Conservation (phyloP, 2,329 filamentous ascomycete genomes). For the Aspergillus terreus region DNA sequence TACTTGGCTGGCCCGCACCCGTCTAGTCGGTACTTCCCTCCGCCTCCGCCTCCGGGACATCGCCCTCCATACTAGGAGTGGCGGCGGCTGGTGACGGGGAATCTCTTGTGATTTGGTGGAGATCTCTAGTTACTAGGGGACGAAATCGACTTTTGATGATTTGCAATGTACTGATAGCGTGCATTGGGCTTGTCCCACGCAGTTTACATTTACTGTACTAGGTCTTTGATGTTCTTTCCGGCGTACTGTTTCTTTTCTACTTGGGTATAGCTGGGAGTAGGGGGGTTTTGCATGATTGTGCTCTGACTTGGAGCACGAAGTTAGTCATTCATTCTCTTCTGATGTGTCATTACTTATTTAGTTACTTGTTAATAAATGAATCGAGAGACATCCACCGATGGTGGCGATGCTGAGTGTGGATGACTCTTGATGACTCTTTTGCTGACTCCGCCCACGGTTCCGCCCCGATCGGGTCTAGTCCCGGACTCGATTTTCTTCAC, state of each 20-base stretch:
- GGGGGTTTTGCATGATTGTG: neutral
- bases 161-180: no score
- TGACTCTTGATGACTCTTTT: conserved; percentile 16
- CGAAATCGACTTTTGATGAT: neutral
- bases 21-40: conserved; percentile 21
- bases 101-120: neutral
- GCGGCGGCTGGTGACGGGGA: neutral
- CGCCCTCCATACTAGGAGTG: conserved; percentile 16
- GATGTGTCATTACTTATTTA: neutral
- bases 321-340: neutral
- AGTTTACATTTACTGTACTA: neutral
- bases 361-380: neutral
- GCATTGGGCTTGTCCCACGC: no score
- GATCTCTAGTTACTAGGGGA: neutral
- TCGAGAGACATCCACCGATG: no score
- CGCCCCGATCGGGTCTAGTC: conserved; percentile 16
- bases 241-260: no score
- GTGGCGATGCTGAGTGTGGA: conserved; percentile 7
- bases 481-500: neutral
- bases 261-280: no score
- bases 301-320: neutral
- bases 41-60: conserved; percentile 16
- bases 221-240: neutral
- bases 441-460: conserved; percentile 10
- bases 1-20: conserved; percentile 22